Evolutionary conservation across 768 basidiomycete genomes (phyloP).

Genomic region (Leucocoprinus leucothites): DNA sequence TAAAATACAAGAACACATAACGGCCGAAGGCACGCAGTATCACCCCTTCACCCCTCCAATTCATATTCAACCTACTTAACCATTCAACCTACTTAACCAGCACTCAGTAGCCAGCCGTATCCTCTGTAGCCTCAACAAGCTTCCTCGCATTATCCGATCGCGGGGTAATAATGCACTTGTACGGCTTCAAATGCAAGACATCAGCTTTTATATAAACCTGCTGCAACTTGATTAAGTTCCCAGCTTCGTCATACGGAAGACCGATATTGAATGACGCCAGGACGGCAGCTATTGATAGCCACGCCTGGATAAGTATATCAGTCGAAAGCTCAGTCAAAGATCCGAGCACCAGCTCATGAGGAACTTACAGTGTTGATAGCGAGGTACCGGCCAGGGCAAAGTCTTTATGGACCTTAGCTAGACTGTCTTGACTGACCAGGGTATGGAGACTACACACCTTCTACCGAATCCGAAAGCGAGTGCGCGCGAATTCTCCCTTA

Average conservation of each 20-base stretch:
- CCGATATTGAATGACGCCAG: constrained; percentile 26
- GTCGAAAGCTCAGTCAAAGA: not conserved
- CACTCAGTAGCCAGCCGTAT: not conserved
- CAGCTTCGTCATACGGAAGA: constrained; percentile 21
- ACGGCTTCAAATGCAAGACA: not conserved
- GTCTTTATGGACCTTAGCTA: not conserved
- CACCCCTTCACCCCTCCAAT: too few species aligned
- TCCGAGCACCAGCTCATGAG: not conserved
- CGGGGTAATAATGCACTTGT: constrained; percentile 2
- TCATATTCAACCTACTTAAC: too few species aligned
- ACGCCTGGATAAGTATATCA: constrained; percentile 10
- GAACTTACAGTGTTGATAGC: constrained; percentile 7
- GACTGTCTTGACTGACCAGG: too few species aligned
- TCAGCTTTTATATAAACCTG: constrained; percentile 4
- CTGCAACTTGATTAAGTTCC: constrained; percentile 21
- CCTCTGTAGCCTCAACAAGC: constrained; percentile 1
- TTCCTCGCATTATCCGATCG: not conserved
- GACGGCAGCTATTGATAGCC: constrained; percentile 25
- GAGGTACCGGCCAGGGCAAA: constrained; percentile 10
- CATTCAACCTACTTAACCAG: too few species aligned
- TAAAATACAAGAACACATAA: too few species aligned
- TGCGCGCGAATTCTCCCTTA: constrained; percentile 14
- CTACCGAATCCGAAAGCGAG: constrained; percentile 22
- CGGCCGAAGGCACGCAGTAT: too few species aligned
- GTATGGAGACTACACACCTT: constrained; percentile 12